Percentiles rank a stretch among this genome's conserved stretches.
phyloP scores from a whole-genome alignment of 1,139 yeast genomes.

The Hyphopichia fennica region DNA sequence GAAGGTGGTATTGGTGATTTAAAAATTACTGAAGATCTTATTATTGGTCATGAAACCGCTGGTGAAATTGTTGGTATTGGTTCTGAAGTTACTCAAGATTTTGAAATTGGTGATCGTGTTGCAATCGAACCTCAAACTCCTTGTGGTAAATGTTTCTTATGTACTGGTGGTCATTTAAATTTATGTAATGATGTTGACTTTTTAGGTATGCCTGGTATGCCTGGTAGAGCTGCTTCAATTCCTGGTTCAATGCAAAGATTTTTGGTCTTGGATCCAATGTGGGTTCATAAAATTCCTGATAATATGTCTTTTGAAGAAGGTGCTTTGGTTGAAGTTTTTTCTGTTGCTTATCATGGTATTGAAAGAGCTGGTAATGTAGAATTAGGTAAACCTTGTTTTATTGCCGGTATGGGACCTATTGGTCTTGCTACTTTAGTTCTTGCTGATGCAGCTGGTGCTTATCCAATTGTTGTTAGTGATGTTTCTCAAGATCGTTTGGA shows the following conservation, averaged over 20 bases:
- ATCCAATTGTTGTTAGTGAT: slow-evolving; percentile 24
- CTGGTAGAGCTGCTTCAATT: slow-evolving; percentile 20
- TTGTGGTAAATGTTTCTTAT: slow-evolving; percentile 30
- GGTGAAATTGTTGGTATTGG: slow-evolving; percentile 22
- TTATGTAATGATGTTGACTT: slow-evolving; percentile 23
- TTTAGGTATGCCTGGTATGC: slow-evolving; percentile 21
- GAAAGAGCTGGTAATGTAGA: slow-evolving; percentile 19
- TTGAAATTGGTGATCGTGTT: slow-evolving; percentile 25
- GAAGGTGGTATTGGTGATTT: slow-evolving; percentile 22
- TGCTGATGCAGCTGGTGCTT: slow-evolving; percentile 24
- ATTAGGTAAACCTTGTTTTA: slow-evolving; percentile 20
- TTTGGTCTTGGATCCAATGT: slow-evolving; percentile 15
- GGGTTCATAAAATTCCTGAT: slow-evolving; percentile 22
- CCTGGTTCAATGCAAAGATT: slow-evolving; percentile 27
- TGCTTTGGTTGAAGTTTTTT: slow-evolving; percentile 25
- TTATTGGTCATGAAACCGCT: slow-evolving; percentile 23
- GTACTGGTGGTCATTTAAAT: slow-evolving; percentile 26
- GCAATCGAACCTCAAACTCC: slow-evolving; percentile 29
- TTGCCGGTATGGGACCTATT: slow-evolving; percentile 29
- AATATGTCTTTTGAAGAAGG: slow-evolving; percentile 24
- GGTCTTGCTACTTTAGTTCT: slow-evolving; percentile 24
- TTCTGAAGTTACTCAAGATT: slow-evolving; percentile 15
- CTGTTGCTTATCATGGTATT: slow-evolving; percentile 27
- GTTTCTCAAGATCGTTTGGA: slow-evolving; percentile 19
- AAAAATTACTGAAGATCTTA: slow-evolving; percentile 12